Conservation (phyloP, 73 alveolate species). For the Uronychia setigera region DNA sequence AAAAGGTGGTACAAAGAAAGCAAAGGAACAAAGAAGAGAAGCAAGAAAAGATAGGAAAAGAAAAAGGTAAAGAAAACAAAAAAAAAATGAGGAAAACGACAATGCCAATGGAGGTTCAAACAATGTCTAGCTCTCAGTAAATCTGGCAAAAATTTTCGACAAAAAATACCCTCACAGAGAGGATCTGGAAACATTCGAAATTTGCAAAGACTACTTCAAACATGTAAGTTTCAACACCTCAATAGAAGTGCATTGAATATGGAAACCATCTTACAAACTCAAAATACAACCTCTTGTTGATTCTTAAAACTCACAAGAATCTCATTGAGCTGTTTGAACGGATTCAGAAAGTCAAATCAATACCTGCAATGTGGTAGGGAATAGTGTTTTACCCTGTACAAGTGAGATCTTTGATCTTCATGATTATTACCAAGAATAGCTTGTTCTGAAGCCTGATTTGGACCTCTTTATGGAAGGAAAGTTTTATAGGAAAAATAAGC, state of each 20-base stretch:
- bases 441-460: background rate
- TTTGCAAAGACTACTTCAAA: conserved; percentile 14
- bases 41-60: background rate
- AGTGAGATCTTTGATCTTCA: conserved; percentile 13
- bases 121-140: conserved; percentile 21
- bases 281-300: conserved; percentile 29
- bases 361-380: background rate
- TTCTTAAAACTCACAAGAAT: conserved; percentile 55
- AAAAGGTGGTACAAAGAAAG: conserved; percentile 9
- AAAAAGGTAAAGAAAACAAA: conserved; percentile 3
- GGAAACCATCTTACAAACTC: conserved; percentile 38
- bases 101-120: background rate
- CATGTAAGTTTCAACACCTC: conserved; percentile 2
- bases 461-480: conserved; percentile 8
- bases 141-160: conserved; percentile 34
- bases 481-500: conserved; percentile 32
- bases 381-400: background rate
- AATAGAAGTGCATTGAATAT: conserved; percentile 12
- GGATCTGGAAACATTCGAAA: no score
- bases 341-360: conserved; percentile 4
- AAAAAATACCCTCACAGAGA: conserved; percentile 16
- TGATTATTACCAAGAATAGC: background rate
- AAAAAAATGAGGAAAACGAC: conserved; percentile 4
- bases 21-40: conserved; percentile 3
- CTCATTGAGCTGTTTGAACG: conserved; percentile 20